Percentiles rank a stretch among this genome's conserved stretches.
phyloP scores from a whole-genome alignment of 768 basidiomycete species.

The Phanerochaete sordida region DNA sequence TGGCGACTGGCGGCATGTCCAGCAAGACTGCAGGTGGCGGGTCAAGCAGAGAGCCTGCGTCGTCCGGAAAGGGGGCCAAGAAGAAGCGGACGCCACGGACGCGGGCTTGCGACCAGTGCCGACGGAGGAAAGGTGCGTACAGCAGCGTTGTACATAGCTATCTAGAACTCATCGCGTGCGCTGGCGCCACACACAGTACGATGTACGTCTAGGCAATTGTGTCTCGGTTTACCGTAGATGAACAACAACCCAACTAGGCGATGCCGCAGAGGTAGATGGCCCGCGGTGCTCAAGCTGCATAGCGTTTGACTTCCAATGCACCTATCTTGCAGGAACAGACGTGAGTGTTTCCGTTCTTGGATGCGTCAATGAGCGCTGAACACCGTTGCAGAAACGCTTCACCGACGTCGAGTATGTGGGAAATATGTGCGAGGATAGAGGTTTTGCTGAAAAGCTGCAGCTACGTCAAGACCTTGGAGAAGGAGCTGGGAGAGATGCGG shows the following conservation, averaged over 20 bases:
- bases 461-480: slow-evolving; percentile 12
- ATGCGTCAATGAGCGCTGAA: not conserved
- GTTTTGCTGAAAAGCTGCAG: not conserved
- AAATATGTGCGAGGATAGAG: not conserved
- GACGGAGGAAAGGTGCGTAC: slow-evolving; percentile 10
- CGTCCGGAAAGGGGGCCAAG: not conserved
- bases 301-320: slow-evolving; percentile 49
- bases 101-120: slow-evolving; percentile 14
- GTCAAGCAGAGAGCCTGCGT: not conserved
- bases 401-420: slow-evolving; percentile 6
- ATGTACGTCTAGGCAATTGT: too few species aligned
- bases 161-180: too few species aligned
- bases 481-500: slow-evolving; percentile 2
- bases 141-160: not conserved
- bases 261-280: slow-evolving; percentile 5
- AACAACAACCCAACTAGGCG: slow-evolving; percentile 1
- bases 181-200: too few species aligned
- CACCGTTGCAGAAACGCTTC: slow-evolving; percentile 9
- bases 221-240: too few species aligned
- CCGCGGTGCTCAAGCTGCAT: slow-evolving; percentile 54
- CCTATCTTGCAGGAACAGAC: slow-evolving; percentile 41
- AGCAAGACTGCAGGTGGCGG: not conserved
- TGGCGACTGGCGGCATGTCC: not conserved
- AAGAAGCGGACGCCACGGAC: slow-evolving; percentile 1
- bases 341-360: slow-evolving; percentile 22